These are phyloP conservation scores for Metschnikowia corniflorae DNA, from an alignment of 805 yeast species.

Conservation along the genomic window DNA sequence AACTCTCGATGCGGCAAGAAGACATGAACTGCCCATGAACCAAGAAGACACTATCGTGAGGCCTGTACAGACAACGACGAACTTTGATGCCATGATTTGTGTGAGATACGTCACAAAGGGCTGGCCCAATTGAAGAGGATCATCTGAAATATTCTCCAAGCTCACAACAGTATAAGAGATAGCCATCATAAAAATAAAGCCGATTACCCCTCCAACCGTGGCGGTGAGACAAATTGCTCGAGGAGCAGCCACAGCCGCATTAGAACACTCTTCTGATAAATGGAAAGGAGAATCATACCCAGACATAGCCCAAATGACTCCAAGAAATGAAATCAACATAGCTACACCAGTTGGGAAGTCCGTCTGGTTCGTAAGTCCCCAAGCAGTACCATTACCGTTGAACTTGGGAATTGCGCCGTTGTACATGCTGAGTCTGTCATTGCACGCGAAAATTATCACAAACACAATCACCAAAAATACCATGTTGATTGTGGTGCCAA, in stretches of 20 bases:
- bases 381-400: slow-evolving; percentile 47
- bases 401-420: slow-evolving; percentile 42
- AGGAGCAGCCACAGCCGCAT: slow-evolving; percentile 64
- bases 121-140: slow-evolving; percentile 50
- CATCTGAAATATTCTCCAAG: slow-evolving; percentile 43
- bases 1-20: slow-evolving; percentile 65
- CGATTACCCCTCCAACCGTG: slow-evolving; percentile 51
- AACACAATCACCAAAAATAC: slow-evolving; percentile 49
- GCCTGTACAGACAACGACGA: slow-evolving; percentile 42
- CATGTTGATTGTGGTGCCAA: slow-evolving; percentile 49
- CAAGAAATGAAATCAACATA: slow-evolving; percentile 52
- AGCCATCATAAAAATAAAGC: slow-evolving; percentile 56
- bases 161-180: slow-evolving; percentile 59
- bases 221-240: slow-evolving; percentile 61
- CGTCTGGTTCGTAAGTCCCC: slow-evolving; percentile 55
- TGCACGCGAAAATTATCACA: slow-evolving; percentile 52
- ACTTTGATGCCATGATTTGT: slow-evolving; percentile 43
- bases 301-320: slow-evolving; percentile 70
- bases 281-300: slow-evolving; percentile 77
- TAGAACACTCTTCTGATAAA: slow-evolving; percentile 66
- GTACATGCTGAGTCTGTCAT: slow-evolving; percentile 35
- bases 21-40: slow-evolving; percentile 56
- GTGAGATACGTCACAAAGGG: slow-evolving; percentile 55
- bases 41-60: slow-evolving; percentile 42
- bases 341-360: slow-evolving; percentile 64